Evolutionary conservation across 2,329 filamentous ascomycete genomes (phyloP).

Genomic region (Penicillium sp.): DNA sequence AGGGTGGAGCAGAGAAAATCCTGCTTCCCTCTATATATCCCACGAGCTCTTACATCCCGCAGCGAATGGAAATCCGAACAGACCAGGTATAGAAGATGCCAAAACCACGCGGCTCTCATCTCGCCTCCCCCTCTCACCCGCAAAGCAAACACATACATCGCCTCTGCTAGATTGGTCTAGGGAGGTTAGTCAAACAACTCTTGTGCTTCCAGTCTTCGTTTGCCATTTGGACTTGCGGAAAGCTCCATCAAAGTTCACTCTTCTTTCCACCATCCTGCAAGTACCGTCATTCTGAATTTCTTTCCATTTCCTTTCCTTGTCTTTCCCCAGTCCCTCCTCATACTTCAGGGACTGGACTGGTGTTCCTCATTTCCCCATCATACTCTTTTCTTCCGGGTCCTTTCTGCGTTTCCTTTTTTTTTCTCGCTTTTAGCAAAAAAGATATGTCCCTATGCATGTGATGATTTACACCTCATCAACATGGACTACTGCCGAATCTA

Average conservation of each 20-base stretch:
- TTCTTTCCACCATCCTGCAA: not conserved
- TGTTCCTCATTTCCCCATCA: constrained; percentile 1
- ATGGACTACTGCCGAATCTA: constrained; percentile 27
- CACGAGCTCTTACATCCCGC: constrained; percentile 15
- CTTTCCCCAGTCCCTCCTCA: not conserved
- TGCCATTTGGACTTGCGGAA: not conserved
- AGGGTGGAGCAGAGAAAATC: constrained; percentile 34
- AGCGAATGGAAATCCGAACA: constrained; percentile 22
- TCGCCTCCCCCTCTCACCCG: not conserved
- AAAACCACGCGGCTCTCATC: not conserved
- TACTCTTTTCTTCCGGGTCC: constrained; percentile 12
- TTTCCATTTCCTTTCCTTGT: not conserved
- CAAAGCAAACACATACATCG: not conserved
- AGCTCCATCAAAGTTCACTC: not conserved
- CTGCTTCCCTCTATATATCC: constrained; percentile 22
- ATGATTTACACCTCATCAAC: constrained; percentile 23
- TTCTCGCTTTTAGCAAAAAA: constrained; percentile 16
- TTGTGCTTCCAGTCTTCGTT: not conserved
- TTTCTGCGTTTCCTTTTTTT: constrained; percentile 15
- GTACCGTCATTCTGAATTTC: not conserved
- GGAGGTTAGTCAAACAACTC: not conserved
- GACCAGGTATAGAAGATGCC: not conserved
- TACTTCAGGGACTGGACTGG: not conserved
- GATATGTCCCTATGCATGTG: constrained; percentile 26
- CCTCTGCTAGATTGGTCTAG: not conserved